Base-by-base conservation (phyloP, 2,329 filamentous ascomycete genomes). In the Coleophoma eucalyptorum region DNA sequence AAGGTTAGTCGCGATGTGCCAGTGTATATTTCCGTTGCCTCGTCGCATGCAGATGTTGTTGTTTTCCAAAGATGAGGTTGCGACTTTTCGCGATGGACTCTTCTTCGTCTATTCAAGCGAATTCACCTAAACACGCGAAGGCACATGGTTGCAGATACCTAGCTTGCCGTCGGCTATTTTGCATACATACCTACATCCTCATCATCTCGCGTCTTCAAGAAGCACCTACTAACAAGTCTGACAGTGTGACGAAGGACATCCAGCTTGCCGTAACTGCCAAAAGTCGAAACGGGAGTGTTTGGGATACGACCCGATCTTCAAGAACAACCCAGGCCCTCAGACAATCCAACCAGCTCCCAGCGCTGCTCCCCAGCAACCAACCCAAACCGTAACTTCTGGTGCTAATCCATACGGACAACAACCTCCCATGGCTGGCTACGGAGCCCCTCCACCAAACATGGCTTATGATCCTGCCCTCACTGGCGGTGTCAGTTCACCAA, bases 161-260 rank as follows among this genome's bases (percentile, higher is more conserved):
- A 40, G 40, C 50, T 41, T 55, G 59, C 54, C 59, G 53, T 55
- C 56, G 58, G 55, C 52, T 44, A 32, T 57, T 50, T 60, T 57
- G 53, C 55, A 43, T 46, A 41, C 45, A 19, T 59, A 63, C 53
- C 42, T 44, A 6, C 42, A 20, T 32, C 21, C 41, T 20, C 26
- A 34, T 34, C 32, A 19, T 16, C 18, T 45, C 18, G 21, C 41
- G 41, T 31, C 16, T 31, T 42, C 26, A 42, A 35, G 19, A 21
- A 46, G 18, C 15, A 32, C 19, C 31, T 51, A 46, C 56, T 61
- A 51, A 57, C 59, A 49, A 58, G 53, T 56, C 55, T 54, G 60
- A 59, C 68, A 97, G 94, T 99, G 94, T 74, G 94, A 97, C 81
- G 94, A 99, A 77, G 85, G 84, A 54, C 91, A 96, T 70, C 94